A percentile compares a stretch with the other conserved stretches of the same genome.
Evolutionary conservation across 495 filamentous ascomycete genomes (phyloP).

Genomic region (Rostrohypoxylon terebratum): DNA sequence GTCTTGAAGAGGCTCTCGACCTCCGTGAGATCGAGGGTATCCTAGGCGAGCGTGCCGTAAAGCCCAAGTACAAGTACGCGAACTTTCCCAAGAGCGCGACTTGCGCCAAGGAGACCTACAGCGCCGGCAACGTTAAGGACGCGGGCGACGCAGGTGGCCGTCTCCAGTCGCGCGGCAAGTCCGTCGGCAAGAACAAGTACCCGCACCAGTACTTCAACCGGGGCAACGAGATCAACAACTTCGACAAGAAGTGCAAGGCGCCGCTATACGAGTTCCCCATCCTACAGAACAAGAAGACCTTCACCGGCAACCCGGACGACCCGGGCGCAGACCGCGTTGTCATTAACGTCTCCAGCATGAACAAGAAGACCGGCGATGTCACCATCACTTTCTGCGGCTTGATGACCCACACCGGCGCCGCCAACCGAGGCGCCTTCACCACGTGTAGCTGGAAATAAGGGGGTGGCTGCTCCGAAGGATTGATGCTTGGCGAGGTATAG

Average conservation of each 20-base stretch:
- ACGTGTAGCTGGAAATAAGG: conserved; percentile 30
- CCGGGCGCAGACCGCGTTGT: conserved; percentile 43
- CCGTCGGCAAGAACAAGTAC: conserved; percentile 44
- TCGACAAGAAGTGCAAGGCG: conserved; percentile 22
- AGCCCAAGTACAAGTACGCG: conserved; percentile 25
- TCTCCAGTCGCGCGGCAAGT: conserved; percentile 26
- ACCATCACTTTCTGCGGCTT: conserved; percentile 27
- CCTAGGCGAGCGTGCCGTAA: conserved; percentile 29
- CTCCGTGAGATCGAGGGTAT: conserved; percentile 18
- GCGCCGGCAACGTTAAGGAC: conserved; percentile 31
- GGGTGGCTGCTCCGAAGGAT: neutral
- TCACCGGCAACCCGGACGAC: conserved; percentile 1
- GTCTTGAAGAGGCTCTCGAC: conserved; percentile 23
- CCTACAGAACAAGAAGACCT: conserved; percentile 30
- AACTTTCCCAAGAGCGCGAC: conserved; percentile 27
- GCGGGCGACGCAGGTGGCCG: conserved; percentile 44
- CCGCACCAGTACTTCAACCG: conserved; percentile 50
- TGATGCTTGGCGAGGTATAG: neutral
- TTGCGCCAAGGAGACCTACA: conserved; percentile 42
- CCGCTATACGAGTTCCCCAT: conserved; percentile 50
- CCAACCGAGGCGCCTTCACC: conserved; percentile 34
- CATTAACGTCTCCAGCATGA: conserved; percentile 31
- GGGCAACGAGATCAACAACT: conserved; percentile 25
- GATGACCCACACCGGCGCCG: conserved; percentile 49
- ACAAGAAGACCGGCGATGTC: conserved; percentile 24